phyloP scores from a whole-genome alignment of 2,329 filamentous ascomycete genomes.

The Alternaria metachromatica region DNA sequence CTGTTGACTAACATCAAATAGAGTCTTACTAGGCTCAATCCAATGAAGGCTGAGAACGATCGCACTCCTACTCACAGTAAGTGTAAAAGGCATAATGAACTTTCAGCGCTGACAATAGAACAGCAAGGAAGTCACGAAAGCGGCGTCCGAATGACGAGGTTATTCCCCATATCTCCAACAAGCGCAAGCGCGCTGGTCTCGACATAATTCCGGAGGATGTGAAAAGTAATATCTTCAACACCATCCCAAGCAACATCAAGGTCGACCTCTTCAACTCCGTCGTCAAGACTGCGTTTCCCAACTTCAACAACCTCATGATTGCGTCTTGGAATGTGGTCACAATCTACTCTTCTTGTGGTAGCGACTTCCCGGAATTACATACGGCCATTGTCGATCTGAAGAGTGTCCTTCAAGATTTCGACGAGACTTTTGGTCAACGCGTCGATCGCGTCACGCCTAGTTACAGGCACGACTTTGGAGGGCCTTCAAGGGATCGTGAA shows the following conservation, averaged over 20 bases:
- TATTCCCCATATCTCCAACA: constrained; percentile 33
- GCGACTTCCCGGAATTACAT: constrained; percentile 36
- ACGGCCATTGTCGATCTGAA: constrained; percentile 33
- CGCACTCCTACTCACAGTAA: constrained; percentile 8
- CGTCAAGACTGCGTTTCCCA: constrained; percentile 33
- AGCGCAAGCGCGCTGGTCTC: constrained; percentile 30
- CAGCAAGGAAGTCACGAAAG: constrained; percentile 12
- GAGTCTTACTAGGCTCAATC: constrained; percentile 24
- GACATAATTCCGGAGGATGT: constrained; percentile 26
- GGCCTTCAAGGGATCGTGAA: background rate
- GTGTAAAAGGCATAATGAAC: background rate
- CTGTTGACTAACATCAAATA: constrained; percentile 6
- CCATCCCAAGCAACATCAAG: constrained; percentile 31
- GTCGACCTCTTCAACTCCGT: constrained; percentile 38
- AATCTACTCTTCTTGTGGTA: constrained; percentile 34
- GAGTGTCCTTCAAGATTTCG: constrained; percentile 35
- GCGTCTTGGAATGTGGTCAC: constrained; percentile 42
- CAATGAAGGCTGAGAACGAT: constrained; percentile 4
- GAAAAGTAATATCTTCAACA: constrained; percentile 32
- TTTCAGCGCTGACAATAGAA: background rate
- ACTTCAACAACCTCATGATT: constrained; percentile 40
- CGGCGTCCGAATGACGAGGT: constrained; percentile 20
- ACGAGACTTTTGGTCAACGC: constrained; percentile 15
- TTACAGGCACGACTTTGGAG: constrained; percentile 3
- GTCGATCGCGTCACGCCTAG: constrained; percentile 4